A percentile compares a stretch with the other conserved stretches of the same genome.
Conservation (phyloP, 352 stramenopile genomes). For the Phytopythium cucurbitacearum region DNA sequence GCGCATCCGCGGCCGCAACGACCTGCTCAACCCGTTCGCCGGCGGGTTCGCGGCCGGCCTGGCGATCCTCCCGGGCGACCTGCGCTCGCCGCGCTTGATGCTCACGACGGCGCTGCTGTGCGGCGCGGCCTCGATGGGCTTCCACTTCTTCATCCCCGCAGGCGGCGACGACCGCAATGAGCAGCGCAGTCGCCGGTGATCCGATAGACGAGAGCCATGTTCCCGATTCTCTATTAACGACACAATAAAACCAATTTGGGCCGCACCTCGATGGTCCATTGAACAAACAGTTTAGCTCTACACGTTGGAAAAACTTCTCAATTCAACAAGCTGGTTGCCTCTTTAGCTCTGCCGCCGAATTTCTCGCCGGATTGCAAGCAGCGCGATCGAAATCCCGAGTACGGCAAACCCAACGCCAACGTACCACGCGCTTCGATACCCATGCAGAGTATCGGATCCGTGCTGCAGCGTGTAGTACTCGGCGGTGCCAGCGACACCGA, state of each 20-base stretch:
- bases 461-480: conserved; percentile 3
- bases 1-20: conserved; percentile 42
- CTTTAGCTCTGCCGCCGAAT: too few relatives aligned
- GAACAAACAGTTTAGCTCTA: too few relatives aligned
- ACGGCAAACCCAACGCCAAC: not conserved
- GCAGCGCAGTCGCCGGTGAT: not conserved
- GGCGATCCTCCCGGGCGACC: conserved; percentile 37
- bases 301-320: too few relatives aligned
- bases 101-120: conserved; percentile 42
- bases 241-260: too few relatives aligned
- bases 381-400: not conserved
- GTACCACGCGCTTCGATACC: conserved; percentile 4
- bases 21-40: conserved; percentile 66
- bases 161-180: conserved; percentile 22
- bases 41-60: conserved; percentile 61
- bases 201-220: too few relatives aligned
- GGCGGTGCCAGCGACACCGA: conserved; percentile 2
- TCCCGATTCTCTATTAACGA: too few relatives aligned
- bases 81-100: conserved; percentile 38
- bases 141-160: conserved; percentile 53
- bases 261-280: too few relatives aligned
- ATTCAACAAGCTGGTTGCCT: too few relatives aligned
- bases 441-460: not conserved
- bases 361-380: not conserved
- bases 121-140: conserved; percentile 44